Percentiles rank a stretch among this genome's conserved stretches.
Evolutionary conservation across 2,329 filamentous ascomycete genomes (phyloP).

Genomic region (Penicillium occitanis): DNA sequence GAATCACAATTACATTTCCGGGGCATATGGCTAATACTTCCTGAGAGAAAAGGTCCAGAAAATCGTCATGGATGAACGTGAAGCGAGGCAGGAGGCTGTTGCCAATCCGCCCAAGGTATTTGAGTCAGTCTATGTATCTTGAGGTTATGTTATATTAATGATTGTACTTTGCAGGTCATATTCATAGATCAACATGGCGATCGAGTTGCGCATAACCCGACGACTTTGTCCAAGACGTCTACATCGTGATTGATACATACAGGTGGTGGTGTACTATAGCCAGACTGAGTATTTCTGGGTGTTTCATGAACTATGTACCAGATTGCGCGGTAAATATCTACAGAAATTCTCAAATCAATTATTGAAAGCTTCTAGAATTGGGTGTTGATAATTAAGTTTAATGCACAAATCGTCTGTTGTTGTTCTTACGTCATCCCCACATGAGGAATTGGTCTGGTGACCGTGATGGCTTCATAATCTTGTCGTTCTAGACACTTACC

Average conservation of each 20-base stretch:
- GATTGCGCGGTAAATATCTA: background rate
- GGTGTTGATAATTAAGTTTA: background rate
- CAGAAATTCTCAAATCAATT: background rate
- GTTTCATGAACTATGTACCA: background rate
- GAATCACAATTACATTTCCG: background rate
- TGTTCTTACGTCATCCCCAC: background rate
- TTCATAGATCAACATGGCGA: slow-evolving; percentile 32
- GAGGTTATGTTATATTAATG: background rate
- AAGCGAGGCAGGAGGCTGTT: slow-evolving; percentile 27
- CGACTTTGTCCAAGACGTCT: slow-evolving; percentile 26
- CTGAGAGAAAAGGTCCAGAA: slow-evolving; percentile 24
- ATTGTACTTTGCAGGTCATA: slow-evolving; percentile 25
- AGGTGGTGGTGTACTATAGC: background rate
- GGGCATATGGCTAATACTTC: background rate
- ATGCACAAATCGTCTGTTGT: background rate
- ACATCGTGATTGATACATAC: background rate
- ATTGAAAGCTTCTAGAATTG: background rate
- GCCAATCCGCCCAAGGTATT: slow-evolving; percentile 29
- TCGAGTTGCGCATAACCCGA: slow-evolving; percentile 29
- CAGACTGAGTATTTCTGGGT: background rate
- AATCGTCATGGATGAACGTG: slow-evolving; percentile 28
- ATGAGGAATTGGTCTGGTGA: background rate
- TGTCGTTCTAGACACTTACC: background rate
- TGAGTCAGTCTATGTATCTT: background rate
- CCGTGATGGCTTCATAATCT: background rate